A percentile compares a stretch with the other conserved stretches of the same genome.
Evolutionary conservation across 805 yeast genomes (phyloP).

Genomic region (Candida sithepensis): DNA sequence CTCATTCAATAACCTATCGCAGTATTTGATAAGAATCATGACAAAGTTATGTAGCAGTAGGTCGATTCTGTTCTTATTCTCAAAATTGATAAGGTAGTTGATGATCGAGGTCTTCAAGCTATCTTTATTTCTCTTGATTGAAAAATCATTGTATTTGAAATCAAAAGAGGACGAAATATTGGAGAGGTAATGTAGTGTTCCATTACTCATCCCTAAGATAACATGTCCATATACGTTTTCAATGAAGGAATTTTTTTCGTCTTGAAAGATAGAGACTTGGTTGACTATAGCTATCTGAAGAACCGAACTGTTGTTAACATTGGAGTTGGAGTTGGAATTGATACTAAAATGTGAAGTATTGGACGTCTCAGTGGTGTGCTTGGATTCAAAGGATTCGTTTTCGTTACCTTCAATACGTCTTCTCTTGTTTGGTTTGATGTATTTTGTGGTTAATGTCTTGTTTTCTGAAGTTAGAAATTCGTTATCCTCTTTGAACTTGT

Average conservation of each 20-base stretch:
- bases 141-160: constrained; percentile 22
- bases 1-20: constrained; percentile 18
- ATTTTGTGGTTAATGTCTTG: constrained; percentile 29
- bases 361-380: not conserved
- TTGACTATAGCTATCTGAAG: constrained; percentile 23
- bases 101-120: constrained; percentile 33
- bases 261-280: constrained; percentile 31
- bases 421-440: constrained; percentile 23
- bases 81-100: constrained; percentile 40
- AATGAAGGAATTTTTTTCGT: constrained; percentile 38
- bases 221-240: constrained; percentile 32
- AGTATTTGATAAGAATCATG: constrained; percentile 30
- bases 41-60: constrained; percentile 42
- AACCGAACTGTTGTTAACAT: not conserved
- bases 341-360: too few species aligned
- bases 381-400: constrained; percentile 9
- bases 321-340: not conserved
- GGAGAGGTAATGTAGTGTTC: constrained; percentile 34
- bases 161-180: constrained; percentile 30
- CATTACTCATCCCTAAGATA: constrained; percentile 32
- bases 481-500: constrained; percentile 49
- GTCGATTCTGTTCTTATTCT: constrained; percentile 46
- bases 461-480: constrained; percentile 50
- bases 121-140: constrained; percentile 26
- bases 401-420: constrained; percentile 20